These are phyloP conservation scores for Linnemannia elongata DNA, from an alignment of 192 early-diverging fungal species.

Conservation along the genomic window DNA sequence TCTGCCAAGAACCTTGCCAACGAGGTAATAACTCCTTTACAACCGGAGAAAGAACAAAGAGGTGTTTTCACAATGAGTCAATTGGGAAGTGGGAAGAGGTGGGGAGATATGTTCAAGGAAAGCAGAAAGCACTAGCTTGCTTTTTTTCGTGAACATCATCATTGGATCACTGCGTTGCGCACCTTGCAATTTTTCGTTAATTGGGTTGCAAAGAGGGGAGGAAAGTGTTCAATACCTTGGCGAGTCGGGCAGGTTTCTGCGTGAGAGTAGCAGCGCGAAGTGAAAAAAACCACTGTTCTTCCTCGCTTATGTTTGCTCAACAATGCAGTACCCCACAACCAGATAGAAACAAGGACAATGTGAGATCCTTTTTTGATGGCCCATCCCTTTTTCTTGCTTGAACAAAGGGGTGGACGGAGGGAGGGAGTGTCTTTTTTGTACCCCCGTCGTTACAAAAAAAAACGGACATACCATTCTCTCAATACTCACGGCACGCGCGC, in stretches of 20 bases:
- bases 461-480: background rate
- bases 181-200: too few species aligned
- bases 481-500: background rate
- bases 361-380: background rate
- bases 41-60: background rate
- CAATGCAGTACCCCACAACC: background rate
- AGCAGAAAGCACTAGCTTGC: too few species aligned
- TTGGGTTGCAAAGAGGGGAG: background rate
- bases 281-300: background rate
- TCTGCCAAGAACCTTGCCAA: slow-evolving; percentile 29
- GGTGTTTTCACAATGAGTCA: background rate
- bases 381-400: background rate
- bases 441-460: background rate
- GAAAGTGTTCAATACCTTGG: too few species aligned
- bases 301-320: background rate
- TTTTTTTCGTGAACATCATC: too few species aligned
- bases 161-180: too few species aligned
- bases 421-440: slow-evolving; percentile 4
- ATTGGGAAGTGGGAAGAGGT: background rate
- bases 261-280: too few species aligned
- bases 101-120: background rate
- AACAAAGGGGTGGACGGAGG: slow-evolving; percentile 1
- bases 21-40: slow-evolving; percentile 21
- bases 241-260: too few species aligned
- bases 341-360: background rate